Conservation (phyloP, 1,139 yeast genomes). For the Taiozyma onychis region DNA sequence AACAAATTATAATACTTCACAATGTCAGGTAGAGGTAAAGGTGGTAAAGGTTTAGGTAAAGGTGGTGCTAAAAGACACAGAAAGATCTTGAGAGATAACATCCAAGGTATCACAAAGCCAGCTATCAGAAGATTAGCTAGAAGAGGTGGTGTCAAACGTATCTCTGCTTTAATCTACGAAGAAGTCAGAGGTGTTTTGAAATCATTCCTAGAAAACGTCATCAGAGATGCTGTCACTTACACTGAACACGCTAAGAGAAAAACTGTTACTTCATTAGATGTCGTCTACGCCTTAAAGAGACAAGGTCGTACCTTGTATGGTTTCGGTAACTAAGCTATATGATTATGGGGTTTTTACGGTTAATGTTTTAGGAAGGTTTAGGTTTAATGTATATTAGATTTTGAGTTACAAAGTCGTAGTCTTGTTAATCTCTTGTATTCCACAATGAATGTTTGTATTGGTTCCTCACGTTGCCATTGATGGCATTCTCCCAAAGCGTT, state of each 20-base stretch:
- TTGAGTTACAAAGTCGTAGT: not conserved
- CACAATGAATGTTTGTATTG: too few relatives aligned
- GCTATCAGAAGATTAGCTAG: constrained; percentile 99
- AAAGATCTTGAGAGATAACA: constrained; percentile 98
- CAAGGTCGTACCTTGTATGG: constrained; percentile 99
- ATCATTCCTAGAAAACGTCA: constrained; percentile 93
- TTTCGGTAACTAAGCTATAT: constrained; percentile 83
- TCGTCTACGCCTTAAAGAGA: constrained; percentile 98
- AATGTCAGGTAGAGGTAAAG: constrained; percentile 99
- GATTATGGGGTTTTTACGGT: not conserved
- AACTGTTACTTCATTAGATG: constrained; percentile 98
- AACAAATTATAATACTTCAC: constrained; percentile 19
- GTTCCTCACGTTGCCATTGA: too few relatives aligned
- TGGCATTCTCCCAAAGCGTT: too few relatives aligned
- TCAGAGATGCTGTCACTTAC: constrained; percentile 98
- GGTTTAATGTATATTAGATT: not conserved
- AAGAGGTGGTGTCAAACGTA: constrained; percentile 99
- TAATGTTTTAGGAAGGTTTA: not conserved
- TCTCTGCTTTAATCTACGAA: constrained; percentile 96
- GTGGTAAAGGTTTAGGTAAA: constrained; percentile 98
- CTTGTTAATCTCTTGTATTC: not conserved
- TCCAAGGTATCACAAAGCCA: constrained; percentile 98
- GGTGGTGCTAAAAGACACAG: constrained; percentile 99
- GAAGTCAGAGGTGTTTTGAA: constrained; percentile 96
- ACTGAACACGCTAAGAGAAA: constrained; percentile 99